Evolutionary conservation across 108 stramenopile species (phyloP).

Genomic region (Cyclostephanos tholiformis): DNA sequence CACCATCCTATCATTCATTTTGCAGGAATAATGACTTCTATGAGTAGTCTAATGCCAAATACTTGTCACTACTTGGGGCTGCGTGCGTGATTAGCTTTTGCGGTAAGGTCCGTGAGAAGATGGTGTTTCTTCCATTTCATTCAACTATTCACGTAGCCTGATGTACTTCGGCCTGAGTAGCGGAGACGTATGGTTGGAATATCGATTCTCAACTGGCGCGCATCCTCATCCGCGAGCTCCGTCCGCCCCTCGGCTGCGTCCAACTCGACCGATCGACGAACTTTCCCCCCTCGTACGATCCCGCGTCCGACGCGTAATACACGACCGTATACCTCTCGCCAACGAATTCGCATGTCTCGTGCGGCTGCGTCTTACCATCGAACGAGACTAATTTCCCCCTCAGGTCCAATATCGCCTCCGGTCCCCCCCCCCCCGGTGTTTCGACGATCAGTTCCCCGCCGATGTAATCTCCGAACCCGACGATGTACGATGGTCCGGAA

Average conservation of each 20-base stretch:
- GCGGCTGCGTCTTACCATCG: constrained; percentile 4
- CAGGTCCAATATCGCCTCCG: background rate
- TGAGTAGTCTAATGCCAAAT: constrained; percentile 9
- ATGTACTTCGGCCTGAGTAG: constrained; percentile 6
- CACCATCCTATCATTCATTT: constrained; percentile 7
- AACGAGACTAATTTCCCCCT: background rate
- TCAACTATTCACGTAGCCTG: constrained; percentile 2
- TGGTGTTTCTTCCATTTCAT: constrained; percentile 17
- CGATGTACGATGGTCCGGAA: background rate
- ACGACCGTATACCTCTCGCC: constrained; percentile 2
- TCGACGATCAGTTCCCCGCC: constrained; percentile 1
- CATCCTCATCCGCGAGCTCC: too few species aligned
- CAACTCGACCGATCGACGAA: background rate
- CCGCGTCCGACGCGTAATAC: constrained; percentile 1
- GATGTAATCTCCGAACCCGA: background rate
- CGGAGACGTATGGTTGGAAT: constrained; percentile 5
- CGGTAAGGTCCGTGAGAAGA: constrained; percentile 14
- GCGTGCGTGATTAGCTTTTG: constrained; percentile 12
- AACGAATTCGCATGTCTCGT: background rate
- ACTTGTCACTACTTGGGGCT: constrained; percentile 6
- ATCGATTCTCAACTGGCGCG: background rate
- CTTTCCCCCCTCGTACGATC: background rate
- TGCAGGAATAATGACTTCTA: constrained; percentile 16
- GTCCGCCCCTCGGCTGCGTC: background rate
- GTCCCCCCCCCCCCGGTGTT: background rate